Evolutionary conservation across 495 filamentous ascomycete genomes (phyloP), one percentile per base, ranked within the genome.

Genomic region (Filosporella fistucella): DNA sequence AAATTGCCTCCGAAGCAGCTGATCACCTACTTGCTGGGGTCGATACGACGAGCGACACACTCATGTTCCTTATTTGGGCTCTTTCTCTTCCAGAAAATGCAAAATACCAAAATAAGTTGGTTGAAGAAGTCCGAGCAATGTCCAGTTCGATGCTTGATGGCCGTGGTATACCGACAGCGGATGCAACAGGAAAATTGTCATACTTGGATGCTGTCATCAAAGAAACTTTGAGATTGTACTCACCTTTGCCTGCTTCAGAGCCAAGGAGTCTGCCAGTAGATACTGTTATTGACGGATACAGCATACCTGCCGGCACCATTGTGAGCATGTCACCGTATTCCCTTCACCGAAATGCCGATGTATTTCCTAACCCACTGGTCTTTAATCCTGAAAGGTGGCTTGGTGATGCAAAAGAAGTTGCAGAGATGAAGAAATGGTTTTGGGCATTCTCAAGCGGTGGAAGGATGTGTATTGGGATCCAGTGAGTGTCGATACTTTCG

Each of bases 141-240:
- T 6, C 30, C 1, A 21, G 7, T 20, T 16, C 64, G 5, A 58
- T 46, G 38, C 50, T 72, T 53, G 33, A 56, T 39, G 22, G 52
- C 17, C 22, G 14, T 0, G 36, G 34, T 5, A 49, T 55, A 42
- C 56, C 25, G 23, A 51, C 22, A 26, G 54, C 59, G 78, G 6
- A 85, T 80, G 54, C 70, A 71, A 16, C 69, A 10, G 84, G 88
- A 60, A 65, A 51, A 17, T 67, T 91, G 0, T 84, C 85, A 10
- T 58, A 89, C 5, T 70, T 94, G 0, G 76, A 91, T 51, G 87
- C 85, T 28, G 75, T 87, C 8, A 54, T 91, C 22, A 81, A 75
- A 52, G 88, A 94, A 61, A 89, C 88, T 0, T 63, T 94, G 11
- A 77, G 88, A 30, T 70, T 86, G 0, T 82, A 89, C 63, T 72